A percentile compares a stretch with the other conserved stretches of the same genome.
Conservation (phyloP, 495 filamentous ascomycete genomes). For the Tuber aestivum region DNA sequence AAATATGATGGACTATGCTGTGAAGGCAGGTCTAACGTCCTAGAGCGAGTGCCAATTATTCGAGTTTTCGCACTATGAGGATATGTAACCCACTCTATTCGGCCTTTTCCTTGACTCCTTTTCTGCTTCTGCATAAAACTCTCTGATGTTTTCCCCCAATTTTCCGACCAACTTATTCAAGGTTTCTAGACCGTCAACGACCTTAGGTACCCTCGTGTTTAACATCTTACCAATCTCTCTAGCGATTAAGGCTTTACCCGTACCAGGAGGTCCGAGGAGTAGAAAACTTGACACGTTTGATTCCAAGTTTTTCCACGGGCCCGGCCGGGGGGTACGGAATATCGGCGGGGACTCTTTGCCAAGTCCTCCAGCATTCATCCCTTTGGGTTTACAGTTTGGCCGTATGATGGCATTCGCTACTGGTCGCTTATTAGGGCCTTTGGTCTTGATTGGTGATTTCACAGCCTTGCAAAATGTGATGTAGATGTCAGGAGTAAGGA, state of each 20-base stretch:
- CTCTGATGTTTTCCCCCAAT: slow-evolving; percentile 96
- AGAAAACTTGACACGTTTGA: slow-evolving; percentile 96
- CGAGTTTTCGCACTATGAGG: too few species aligned
- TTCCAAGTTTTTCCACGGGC: slow-evolving; percentile 83
- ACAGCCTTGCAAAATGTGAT: slow-evolving; percentile 83
- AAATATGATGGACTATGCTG: too few species aligned
- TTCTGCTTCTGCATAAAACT: slow-evolving; percentile 94
- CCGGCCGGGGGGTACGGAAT: slow-evolving; percentile 88
- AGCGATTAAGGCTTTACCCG: slow-evolving; percentile 94
- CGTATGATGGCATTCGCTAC: slow-evolving; percentile 89
- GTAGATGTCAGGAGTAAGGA: slow-evolving; percentile 66
- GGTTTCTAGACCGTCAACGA: slow-evolving; percentile 97
- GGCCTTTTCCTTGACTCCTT: slow-evolving; percentile 96
- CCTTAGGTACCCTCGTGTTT: slow-evolving; percentile 89
- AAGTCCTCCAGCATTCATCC: slow-evolving; percentile 95
- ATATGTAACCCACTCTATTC: slow-evolving; percentile 94
- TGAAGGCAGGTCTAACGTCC: too few species aligned
- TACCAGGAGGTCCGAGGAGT: slow-evolving; percentile 89
- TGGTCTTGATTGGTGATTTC: slow-evolving; percentile 71
- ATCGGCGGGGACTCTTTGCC: slow-evolving; percentile 92
- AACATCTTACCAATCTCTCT: slow-evolving; percentile 97
- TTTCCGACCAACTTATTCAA: slow-evolving; percentile 97
- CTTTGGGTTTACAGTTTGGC: slow-evolving; percentile 93
- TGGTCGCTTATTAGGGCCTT: slow-evolving; percentile 73
- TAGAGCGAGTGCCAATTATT: too few species aligned